Evolutionary conservation across 1,284 basidiomycete species (phyloP).

Genomic region (Trichosporon sp.): DNA sequence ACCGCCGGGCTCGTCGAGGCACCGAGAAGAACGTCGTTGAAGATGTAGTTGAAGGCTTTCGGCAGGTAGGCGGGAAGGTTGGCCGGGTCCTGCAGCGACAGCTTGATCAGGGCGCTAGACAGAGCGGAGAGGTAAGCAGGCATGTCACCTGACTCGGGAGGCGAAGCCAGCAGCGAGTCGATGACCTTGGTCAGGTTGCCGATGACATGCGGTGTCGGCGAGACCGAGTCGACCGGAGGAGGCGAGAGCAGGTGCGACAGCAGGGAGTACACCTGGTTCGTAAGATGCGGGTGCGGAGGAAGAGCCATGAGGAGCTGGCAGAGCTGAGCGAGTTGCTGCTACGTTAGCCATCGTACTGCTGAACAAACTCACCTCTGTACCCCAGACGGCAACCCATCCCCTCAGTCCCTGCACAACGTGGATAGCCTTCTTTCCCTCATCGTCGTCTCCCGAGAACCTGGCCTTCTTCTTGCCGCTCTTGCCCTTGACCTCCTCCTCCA

Average conservation of each 20-base stretch:
- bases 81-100: constrained; percentile 39
- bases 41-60: constrained; percentile 69
- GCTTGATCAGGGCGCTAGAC: constrained; percentile 45
- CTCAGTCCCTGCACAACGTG: constrained; percentile 69
- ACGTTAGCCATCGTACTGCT: not conserved
- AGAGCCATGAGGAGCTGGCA: constrained; percentile 66
- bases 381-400: constrained; percentile 58
- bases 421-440: constrained; percentile 65
- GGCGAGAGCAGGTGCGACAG: constrained; percentile 66
- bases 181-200: constrained; percentile 62
- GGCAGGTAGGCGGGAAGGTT: constrained; percentile 51
- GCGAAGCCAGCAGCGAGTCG: constrained; percentile 65
- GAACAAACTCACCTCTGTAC: constrained; percentile 54
- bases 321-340: constrained; percentile 64
- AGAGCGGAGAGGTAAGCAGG: constrained; percentile 57
- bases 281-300: constrained; percentile 75
- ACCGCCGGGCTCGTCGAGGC: constrained; percentile 29
- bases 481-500: constrained; percentile 61
- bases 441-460: constrained; percentile 50
- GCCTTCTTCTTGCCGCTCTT: constrained; percentile 61
- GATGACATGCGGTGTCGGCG: constrained; percentile 37
- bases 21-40: constrained; percentile 57
- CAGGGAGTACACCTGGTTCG: constrained; percentile 72
- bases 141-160: constrained; percentile 56
- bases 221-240: constrained; percentile 38